Evolutionary conservation across 2,329 filamentous ascomycete species (phyloP).

Genomic region (Cladosporium sp.): DNA sequence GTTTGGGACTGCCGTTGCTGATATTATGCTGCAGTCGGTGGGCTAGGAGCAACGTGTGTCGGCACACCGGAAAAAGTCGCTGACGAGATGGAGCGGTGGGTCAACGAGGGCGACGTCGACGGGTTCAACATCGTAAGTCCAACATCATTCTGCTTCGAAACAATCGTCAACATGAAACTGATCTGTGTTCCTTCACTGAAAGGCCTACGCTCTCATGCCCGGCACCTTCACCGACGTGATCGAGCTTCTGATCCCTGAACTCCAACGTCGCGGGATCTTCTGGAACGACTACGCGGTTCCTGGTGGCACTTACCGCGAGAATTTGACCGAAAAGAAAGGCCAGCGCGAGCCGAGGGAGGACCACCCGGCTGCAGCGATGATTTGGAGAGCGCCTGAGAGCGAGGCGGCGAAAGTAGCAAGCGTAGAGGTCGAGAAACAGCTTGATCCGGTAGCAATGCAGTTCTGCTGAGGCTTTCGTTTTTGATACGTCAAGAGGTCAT

Average conservation of each 20-base stretch:
- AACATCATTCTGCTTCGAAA: neutral
- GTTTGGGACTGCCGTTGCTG: neutral
- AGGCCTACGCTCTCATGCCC: constrained; percentile 63
- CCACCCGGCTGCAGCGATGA: constrained; percentile 51
- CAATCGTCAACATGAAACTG: neutral
- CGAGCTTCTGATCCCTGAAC: constrained; percentile 61
- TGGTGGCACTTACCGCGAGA: constrained; percentile 58
- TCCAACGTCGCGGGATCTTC: constrained; percentile 56
- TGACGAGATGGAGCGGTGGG: constrained; percentile 64
- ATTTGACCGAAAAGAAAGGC: constrained; percentile 51
- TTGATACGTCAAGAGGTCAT: too few relatives aligned
- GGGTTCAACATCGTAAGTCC: constrained; percentile 66
- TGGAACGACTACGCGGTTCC: constrained; percentile 52
- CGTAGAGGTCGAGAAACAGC: neutral
- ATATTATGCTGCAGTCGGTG: constrained; percentile 48
- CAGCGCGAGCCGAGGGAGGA: constrained; percentile 49
- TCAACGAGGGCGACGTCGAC: constrained; percentile 65
- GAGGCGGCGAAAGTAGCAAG: neutral
- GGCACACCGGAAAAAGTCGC: constrained; percentile 63
- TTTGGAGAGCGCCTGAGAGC: constrained; percentile 22
- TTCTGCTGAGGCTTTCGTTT: neutral
- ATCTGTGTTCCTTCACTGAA: neutral
- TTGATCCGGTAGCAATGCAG: neutral
- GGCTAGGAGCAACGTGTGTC: constrained; percentile 60
- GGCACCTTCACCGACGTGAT: constrained; percentile 65